Percentiles rank a stretch among this genome's conserved stretches.
These are phyloP conservation scores for Globisporangium parvum DNA, from an alignment of 352 stramenopile species.

Conservation along the genomic window DNA sequence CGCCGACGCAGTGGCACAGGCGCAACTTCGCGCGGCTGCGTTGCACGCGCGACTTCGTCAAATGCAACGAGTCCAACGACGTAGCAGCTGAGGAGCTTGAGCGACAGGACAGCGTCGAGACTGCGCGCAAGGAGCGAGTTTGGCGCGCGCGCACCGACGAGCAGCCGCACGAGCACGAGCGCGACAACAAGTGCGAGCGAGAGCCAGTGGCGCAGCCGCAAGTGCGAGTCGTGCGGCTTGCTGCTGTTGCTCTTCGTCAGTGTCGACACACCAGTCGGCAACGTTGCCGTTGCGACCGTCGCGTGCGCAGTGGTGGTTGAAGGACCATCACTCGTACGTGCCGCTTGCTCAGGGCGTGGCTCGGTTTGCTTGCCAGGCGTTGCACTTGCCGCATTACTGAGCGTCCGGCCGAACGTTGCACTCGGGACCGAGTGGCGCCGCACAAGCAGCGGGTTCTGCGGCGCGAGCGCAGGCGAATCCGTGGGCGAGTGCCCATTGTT, in stretches of 20 bases:
- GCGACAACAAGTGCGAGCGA: conserved; percentile 23
- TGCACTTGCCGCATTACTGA: background rate
- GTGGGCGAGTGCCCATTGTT: conserved; percentile 19
- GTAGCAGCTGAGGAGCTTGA: conserved; percentile 45
- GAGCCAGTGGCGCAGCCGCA: conserved; percentile 50
- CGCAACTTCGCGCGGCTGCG: conserved; percentile 11
- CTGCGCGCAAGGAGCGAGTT: conserved; percentile 18
- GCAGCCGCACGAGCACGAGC: conserved; percentile 31
- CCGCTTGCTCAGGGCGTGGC: background rate
- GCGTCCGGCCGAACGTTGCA: conserved; percentile 1
- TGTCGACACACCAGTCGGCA: background rate
- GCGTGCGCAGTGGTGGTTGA: background rate
- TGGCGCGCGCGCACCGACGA: conserved; percentile 9
- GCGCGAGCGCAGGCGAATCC: conserved; percentile 18
- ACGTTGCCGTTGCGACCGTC: background rate
- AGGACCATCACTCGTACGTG: background rate
- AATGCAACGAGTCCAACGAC: conserved; percentile 45
- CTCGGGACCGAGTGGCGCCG: conserved; percentile 15
- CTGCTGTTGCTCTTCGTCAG: background rate
- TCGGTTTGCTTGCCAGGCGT: background rate
- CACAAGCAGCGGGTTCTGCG: conserved; percentile 12
- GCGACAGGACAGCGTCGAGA: conserved; percentile 42
- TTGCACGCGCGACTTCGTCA: conserved; percentile 29
- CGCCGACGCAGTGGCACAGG: background rate
- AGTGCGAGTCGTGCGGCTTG: conserved; percentile 27